phyloP scores from a whole-genome alignment of 768 basidiomycete species.

The Auriscalpium orientale region DNA sequence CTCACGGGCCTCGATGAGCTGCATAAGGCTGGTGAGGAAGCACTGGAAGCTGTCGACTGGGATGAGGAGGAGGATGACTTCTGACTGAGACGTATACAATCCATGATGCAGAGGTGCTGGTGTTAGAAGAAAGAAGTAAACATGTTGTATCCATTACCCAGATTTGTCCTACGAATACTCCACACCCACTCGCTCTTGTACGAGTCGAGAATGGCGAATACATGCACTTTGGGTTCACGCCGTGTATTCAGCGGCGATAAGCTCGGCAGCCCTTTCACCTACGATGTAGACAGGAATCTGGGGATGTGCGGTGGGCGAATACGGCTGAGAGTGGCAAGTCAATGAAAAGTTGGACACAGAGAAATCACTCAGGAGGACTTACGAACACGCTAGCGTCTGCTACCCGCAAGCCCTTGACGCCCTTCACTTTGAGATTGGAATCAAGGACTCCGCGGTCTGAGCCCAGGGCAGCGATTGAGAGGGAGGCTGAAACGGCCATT shows the following conservation, averaged over 20 bases:
- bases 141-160: no score
- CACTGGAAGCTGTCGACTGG: constrained; percentile 42
- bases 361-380: not conserved
- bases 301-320: not conserved
- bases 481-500: constrained; percentile 5
- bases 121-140: no score
- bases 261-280: not conserved
- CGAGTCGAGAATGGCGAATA: no score
- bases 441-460: constrained; percentile 12
- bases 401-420: constrained; percentile 29
- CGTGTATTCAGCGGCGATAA: not conserved
- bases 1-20: constrained; percentile 51
- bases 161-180: no score
- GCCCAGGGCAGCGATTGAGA: not conserved
- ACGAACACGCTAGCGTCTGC: constrained; percentile 26
- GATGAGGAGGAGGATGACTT: constrained; percentile 34
- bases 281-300: not conserved
- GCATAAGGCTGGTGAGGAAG: constrained; percentile 43
- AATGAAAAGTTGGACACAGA: no score
- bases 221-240: no score
- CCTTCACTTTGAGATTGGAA: constrained; percentile 29
- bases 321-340: not conserved
- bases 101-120: not conserved
- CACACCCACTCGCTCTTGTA: no score
- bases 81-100: constrained; percentile 9